These are phyloP conservation scores for Umbelopsis sp. DNA, from an alignment of 371 early-diverging fungal genomes.

Conservation along the genomic window DNA sequence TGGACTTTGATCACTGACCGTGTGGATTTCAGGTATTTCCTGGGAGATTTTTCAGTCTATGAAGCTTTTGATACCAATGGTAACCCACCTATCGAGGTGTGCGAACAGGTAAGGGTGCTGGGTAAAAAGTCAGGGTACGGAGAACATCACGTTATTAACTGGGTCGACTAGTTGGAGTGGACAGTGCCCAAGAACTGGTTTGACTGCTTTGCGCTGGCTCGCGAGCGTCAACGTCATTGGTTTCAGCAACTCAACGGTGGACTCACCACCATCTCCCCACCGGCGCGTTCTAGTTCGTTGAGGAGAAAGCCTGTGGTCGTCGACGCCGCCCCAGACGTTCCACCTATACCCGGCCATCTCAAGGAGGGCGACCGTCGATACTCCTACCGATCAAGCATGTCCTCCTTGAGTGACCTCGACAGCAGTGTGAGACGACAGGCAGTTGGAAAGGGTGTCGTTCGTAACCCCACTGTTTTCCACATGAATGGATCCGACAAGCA, in stretches of 20 bases:
- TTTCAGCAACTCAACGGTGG: constrained; percentile 8
- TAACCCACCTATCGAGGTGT: constrained; percentile 21
- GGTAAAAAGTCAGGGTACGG: too few species aligned
- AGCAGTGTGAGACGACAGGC: constrained; percentile 7
- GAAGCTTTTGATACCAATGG: constrained; percentile 20
- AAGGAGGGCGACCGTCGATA: constrained; percentile 12
- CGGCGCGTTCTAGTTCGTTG: constrained; percentile 9
- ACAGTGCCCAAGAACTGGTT: constrained; percentile 17
- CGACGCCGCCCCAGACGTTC: background rate
- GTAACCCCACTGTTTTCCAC: constrained; percentile 11
- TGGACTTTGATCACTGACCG: background rate
- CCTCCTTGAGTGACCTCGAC: constrained; percentile 2
- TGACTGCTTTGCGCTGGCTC: constrained; percentile 19
- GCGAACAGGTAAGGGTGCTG: constrained; percentile 3
- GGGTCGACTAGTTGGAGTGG: constrained; percentile 2
- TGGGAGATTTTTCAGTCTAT: constrained; percentile 19
- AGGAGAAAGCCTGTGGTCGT: background rate
- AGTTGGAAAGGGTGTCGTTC: background rate
- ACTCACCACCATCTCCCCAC: background rate
- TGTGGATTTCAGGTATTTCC: background rate
- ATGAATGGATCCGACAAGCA: constrained; percentile 15
- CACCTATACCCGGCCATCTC: constrained; percentile 6
- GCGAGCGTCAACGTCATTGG: constrained; percentile 18
- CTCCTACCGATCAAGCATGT: constrained; percentile 13
- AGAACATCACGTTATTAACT: too few species aligned